Conservation (phyloP, 768 basidiomycete species). For the Pulveroboletus sp. region DNA sequence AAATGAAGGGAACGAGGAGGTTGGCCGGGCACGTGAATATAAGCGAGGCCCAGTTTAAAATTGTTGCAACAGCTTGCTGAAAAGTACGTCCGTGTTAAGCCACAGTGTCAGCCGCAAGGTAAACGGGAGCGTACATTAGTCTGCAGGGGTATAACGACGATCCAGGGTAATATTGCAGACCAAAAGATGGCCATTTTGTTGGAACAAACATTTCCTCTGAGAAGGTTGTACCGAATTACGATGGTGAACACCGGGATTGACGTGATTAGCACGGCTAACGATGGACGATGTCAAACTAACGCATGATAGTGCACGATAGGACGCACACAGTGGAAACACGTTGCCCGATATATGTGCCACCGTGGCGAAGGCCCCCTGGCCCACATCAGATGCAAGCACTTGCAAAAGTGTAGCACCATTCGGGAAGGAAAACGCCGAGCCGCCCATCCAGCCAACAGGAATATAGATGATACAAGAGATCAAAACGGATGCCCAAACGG, state of each 20-base stretch:
- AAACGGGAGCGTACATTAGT: slow-evolving; percentile 15
- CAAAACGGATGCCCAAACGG: slow-evolving; percentile 21
- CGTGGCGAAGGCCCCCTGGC: slow-evolving; percentile 1
- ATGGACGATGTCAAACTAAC: background rate
- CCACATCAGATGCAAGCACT: slow-evolving; percentile 6
- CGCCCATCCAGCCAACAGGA: slow-evolving; percentile 23
- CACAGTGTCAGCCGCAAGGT: background rate
- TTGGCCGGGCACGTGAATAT: slow-evolving; percentile 22
- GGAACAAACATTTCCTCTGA: slow-evolving; percentile 24
- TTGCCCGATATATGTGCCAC: slow-evolving; percentile 17
- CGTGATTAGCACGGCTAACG: slow-evolving; percentile 22
- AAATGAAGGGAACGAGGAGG: slow-evolving; percentile 21
- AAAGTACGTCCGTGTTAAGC: background rate
- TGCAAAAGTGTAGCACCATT: slow-evolving; percentile 16
- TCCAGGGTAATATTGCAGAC: slow-evolving; percentile 23
- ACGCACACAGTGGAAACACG: slow-evolving; percentile 20
- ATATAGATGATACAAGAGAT: slow-evolving; percentile 25
- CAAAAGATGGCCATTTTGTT: slow-evolving; percentile 22
- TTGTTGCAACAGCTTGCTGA: slow-evolving; percentile 13
- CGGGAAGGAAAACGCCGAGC: slow-evolving; percentile 9
- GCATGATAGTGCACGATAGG: too few relatives aligned
- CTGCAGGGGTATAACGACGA: slow-evolving; percentile 24
- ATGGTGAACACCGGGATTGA: slow-evolving; percentile 24
- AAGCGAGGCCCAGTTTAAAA: slow-evolving; percentile 26
- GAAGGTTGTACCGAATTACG: slow-evolving; percentile 24